Percentiles rank a stretch among this genome's conserved stretches.
Conservation (phyloP, 2,329 filamentous ascomycete genomes). For the Cladorrhinum sp. region DNA sequence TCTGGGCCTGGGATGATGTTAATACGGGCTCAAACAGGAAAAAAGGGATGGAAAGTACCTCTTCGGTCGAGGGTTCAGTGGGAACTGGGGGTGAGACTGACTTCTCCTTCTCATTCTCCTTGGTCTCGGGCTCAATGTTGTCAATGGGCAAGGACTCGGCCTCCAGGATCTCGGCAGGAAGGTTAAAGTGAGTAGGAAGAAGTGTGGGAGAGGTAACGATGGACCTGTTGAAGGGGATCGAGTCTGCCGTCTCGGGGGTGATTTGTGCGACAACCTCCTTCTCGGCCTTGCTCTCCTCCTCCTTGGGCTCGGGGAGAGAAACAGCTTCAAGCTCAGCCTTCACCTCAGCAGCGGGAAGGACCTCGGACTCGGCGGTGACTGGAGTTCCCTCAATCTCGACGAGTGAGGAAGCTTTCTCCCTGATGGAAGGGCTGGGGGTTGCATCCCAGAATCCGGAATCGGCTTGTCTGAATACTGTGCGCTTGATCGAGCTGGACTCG, state of each 20-base stretch:
- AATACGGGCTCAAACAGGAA: neutral
- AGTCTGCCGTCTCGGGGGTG: conserved; percentile 18
- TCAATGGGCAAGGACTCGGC: neutral
- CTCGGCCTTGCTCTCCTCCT: neutral
- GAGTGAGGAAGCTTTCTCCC: neutral
- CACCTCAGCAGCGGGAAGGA: neutral
- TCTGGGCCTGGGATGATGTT: neutral
- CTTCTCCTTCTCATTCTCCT: conserved; percentile 8
- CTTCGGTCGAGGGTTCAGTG: neutral
- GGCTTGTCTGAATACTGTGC: conserved; percentile 4
- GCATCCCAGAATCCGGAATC: conserved; percentile 13
- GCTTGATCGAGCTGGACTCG: neutral
- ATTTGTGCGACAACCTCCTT: conserved; percentile 2
- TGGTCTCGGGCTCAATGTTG: conserved; percentile 4
- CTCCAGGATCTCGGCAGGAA: conserved; percentile 8
- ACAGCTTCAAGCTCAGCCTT: conserved; percentile 8
- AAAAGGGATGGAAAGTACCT: conserved; percentile 7
- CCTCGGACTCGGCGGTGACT: neutral
- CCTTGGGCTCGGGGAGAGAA: conserved; percentile 9
- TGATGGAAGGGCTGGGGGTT: neutral
- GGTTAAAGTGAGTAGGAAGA: conserved; percentile 2
- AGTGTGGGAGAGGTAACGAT: neutral
- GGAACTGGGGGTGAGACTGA: conserved; percentile 7
- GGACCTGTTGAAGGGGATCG: conserved; percentile 1
- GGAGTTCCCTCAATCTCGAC: neutral